Conservation (phyloP, 768 basidiomycete genomes). For the Kondoa subrosea region DNA sequence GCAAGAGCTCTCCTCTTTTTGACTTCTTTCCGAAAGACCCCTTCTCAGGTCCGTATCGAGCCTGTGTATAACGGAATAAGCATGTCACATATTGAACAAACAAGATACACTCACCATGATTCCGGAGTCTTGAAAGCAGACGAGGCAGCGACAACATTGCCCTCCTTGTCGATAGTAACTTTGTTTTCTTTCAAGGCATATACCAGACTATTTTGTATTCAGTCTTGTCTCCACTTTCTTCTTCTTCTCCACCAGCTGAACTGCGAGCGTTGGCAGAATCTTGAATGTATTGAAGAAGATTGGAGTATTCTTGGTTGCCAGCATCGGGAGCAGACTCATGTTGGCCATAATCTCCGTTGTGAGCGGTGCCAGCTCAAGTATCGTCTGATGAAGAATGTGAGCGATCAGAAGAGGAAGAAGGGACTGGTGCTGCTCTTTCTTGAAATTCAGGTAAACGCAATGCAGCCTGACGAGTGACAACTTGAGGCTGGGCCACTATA, state of each 20-base stretch:
- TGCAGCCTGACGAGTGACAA: neutral
- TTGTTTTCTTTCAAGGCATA: constrained; percentile 37
- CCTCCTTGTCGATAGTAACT: constrained; percentile 26
- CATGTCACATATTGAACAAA: neutral
- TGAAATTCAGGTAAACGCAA: neutral
- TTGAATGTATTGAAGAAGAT: constrained; percentile 34
- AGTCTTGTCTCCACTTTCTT: constrained; percentile 21
- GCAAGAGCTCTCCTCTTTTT: constrained; percentile 31
- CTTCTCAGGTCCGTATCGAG: constrained; percentile 35
- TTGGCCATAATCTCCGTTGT: neutral
- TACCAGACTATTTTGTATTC: constrained; percentile 36
- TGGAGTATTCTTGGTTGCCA: constrained; percentile 32
- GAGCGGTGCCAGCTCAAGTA: neutral
- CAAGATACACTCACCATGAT: constrained; percentile 10
- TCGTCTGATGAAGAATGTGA: constrained; percentile 1
- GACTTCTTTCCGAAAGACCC: constrained; percentile 34
- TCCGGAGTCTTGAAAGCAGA: constrained; percentile 15
- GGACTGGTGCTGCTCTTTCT: neutral
- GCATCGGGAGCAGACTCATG: neutral
- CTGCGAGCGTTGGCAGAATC: constrained; percentile 29
- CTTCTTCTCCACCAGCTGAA: constrained; percentile 31
- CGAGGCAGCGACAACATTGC: constrained; percentile 28
- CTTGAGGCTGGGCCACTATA: neutral
- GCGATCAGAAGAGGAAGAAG: neutral
- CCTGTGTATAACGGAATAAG: constrained; percentile 30